These are phyloP conservation scores for Dendrothele bispora DNA, from an alignment of 768 basidiomycete species.

Conservation along the genomic window DNA sequence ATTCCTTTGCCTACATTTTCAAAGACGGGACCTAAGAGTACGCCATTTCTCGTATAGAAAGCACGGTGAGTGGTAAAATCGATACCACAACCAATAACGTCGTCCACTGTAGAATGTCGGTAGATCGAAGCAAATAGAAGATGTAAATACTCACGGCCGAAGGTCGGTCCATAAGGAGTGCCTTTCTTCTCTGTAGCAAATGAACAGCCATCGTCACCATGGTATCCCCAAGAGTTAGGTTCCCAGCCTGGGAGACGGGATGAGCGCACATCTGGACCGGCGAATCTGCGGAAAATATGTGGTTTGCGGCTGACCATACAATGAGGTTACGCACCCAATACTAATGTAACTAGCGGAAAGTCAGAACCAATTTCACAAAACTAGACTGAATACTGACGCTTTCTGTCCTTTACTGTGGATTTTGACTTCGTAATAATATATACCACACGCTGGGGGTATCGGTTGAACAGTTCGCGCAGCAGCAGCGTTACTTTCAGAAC, in stretches of 20 bases:
- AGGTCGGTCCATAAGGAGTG: slow-evolving; percentile 72
- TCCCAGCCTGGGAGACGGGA: slow-evolving; percentile 87
- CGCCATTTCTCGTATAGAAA: slow-evolving; percentile 91
- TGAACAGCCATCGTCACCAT: slow-evolving; percentile 84
- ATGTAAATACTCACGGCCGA: slow-evolving; percentile 39
- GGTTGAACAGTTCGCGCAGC: slow-evolving; percentile 75
- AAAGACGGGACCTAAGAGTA: slow-evolving; percentile 61
- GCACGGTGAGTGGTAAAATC: slow-evolving; percentile 80
- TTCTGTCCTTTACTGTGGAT: slow-evolving; percentile 78
- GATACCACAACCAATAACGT: slow-evolving; percentile 89
- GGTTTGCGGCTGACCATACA: background rate
- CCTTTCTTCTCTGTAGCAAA: slow-evolving; percentile 77
- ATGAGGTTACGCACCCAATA: slow-evolving; percentile 65
- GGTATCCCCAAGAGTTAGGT: slow-evolving; percentile 85
- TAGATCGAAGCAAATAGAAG: slow-evolving; percentile 7
- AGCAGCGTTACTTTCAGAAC: slow-evolving; percentile 84
- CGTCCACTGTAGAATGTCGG: slow-evolving; percentile 57
- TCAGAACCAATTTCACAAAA: slow-evolving; percentile 15
- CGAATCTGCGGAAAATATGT: slow-evolving; percentile 52
- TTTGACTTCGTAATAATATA: slow-evolving; percentile 94
- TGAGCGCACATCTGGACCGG: slow-evolving; percentile 61
- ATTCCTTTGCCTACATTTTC: slow-evolving; percentile 66
- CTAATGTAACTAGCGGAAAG: slow-evolving; percentile 63
- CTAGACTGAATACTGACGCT: slow-evolving; percentile 51
- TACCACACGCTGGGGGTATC: slow-evolving; percentile 83